These are phyloP conservation scores for Nakazawaea sp. DNA, from an alignment of 805 yeast species.

Conservation along the genomic window DNA sequence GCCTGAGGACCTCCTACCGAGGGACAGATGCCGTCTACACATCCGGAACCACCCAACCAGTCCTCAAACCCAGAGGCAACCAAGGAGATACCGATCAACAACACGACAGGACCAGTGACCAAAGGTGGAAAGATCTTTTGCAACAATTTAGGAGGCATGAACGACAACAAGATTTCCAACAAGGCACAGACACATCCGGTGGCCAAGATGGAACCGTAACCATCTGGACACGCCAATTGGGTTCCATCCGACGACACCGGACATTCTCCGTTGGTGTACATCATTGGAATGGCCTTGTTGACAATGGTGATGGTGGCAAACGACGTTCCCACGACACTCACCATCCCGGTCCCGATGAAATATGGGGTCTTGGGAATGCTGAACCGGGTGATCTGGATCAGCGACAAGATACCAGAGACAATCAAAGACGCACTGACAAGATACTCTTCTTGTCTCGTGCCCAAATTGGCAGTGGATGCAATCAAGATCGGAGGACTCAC, in stretches of 20 bases:
- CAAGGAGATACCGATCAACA: conserved; percentile 66
- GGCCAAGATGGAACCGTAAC: conserved; percentile 81
- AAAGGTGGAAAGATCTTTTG: conserved; percentile 80
- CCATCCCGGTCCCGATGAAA: conserved; percentile 80
- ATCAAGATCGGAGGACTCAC: conserved; percentile 79
- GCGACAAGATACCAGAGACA: conserved; percentile 61
- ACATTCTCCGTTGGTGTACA: conserved; percentile 71
- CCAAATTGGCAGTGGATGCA: conserved; percentile 54
- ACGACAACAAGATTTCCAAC: conserved; percentile 65
- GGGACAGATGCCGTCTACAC: conserved; percentile 40
- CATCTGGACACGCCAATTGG: conserved; percentile 75
- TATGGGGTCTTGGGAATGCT: conserved; percentile 68
- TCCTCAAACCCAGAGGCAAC: conserved; percentile 70
- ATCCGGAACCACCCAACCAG: conserved; percentile 84
- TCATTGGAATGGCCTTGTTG: conserved; percentile 65
- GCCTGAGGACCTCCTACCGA: conserved; percentile 40
- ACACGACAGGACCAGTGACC: conserved; percentile 90
- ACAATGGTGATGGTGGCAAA: conserved; percentile 86
- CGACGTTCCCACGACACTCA: conserved; percentile 88
- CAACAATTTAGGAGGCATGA: conserved; percentile 65
- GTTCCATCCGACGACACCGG: conserved; percentile 58
- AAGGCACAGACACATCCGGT: conserved; percentile 76
- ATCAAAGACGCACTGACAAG: conserved; percentile 70
- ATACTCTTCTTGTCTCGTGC: conserved; percentile 43
- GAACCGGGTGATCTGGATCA: conserved; percentile 75